Evolutionary conservation across 306 rosid species (phyloP).

Genomic region (Trifolium dubium): DNA sequence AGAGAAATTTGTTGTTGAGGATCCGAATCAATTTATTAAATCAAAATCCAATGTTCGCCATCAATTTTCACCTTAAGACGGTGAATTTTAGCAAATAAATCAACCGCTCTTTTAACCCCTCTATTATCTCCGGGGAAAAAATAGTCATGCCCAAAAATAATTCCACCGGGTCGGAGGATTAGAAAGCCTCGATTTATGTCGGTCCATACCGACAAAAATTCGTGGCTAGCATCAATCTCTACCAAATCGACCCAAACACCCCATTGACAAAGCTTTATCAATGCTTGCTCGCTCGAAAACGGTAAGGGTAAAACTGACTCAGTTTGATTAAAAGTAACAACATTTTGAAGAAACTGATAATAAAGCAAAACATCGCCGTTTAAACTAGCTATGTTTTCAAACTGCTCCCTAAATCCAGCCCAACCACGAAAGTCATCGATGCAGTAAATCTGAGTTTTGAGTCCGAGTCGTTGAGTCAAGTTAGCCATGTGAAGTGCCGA

Average conservation of each 20-base stretch:
- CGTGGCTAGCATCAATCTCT: slow-evolving; percentile 78
- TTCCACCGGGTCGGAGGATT: slow-evolving; percentile 69
- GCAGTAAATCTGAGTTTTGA: slow-evolving; percentile 63
- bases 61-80: slow-evolving; percentile 55
- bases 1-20: no score
- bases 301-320: slow-evolving; percentile 66
- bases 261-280: slow-evolving; percentile 57
- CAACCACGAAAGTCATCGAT: slow-evolving; percentile 78
- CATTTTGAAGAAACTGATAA: slow-evolving; percentile 68
- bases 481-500: slow-evolving; percentile 77
- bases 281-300: slow-evolving; percentile 61
- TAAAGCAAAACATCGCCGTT: slow-evolving; percentile 73
- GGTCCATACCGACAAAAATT: slow-evolving; percentile 69
- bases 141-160: slow-evolving; percentile 84
- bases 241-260: slow-evolving; percentile 69
- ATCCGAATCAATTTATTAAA: no score
- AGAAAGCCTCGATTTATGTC: slow-evolving; percentile 69
- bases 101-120: slow-evolving; percentile 80
- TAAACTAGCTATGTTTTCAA: slow-evolving; percentile 45
- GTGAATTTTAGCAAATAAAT: slow-evolving; percentile 55
- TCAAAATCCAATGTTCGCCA: slow-evolving; percentile 69
- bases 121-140: slow-evolving; percentile 61
- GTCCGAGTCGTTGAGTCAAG: slow-evolving; percentile 57
- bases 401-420: slow-evolving; percentile 67
- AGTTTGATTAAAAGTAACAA: slow-evolving; percentile 47